Conservation (phyloP, 768 basidiomycete species). For the Suillus luteus region DNA sequence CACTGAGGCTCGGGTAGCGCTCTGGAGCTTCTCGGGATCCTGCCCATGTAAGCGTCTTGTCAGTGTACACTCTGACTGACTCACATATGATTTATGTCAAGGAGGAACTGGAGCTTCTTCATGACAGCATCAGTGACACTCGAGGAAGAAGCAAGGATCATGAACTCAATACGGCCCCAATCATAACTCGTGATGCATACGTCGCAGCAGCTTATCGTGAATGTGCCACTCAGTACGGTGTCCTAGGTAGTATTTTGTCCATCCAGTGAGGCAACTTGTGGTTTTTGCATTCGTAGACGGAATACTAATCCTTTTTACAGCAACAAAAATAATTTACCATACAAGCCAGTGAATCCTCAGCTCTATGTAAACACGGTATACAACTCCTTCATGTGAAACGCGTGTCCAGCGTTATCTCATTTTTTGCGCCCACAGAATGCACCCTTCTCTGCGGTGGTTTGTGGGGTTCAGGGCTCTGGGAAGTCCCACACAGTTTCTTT, state of each 20-base stretch:
- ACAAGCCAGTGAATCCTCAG: conserved; percentile 45
- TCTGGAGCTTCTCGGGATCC: conserved; percentile 1
- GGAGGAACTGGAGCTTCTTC: conserved; percentile 37
- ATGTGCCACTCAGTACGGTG: conserved; percentile 58
- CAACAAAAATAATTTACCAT: conserved; percentile 32
- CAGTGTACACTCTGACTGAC: not conserved
- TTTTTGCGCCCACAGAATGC: conserved; percentile 50
- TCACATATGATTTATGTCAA: conserved; percentile 11
- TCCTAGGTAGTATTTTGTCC: conserved; percentile 51
- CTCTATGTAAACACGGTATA: conserved; percentile 70
- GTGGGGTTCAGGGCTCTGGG: conserved; percentile 76
- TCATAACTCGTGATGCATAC: conserved; percentile 54
- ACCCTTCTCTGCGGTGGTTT: conserved; percentile 74
- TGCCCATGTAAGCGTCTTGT: conserved; percentile 24
- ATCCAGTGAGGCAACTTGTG: conserved; percentile 40
- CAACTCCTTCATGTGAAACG: not conserved
- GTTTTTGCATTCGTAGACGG: not conserved
- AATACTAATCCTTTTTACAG: conserved; percentile 24
- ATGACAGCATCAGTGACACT: conserved; percentile 22
- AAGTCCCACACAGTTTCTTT: conserved; percentile 75
- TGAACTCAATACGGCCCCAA: conserved; percentile 46
- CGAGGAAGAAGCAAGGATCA: conserved; percentile 33
- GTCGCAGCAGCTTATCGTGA: conserved; percentile 35
- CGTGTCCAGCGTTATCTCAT: conserved; percentile 6
- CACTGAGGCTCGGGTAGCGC: not conserved